Percentiles rank a stretch among this genome's conserved stretches.
phyloP scores from a whole-genome alignment of 169 alveolate genomes.

The Plasmodium blacklocki region DNA sequence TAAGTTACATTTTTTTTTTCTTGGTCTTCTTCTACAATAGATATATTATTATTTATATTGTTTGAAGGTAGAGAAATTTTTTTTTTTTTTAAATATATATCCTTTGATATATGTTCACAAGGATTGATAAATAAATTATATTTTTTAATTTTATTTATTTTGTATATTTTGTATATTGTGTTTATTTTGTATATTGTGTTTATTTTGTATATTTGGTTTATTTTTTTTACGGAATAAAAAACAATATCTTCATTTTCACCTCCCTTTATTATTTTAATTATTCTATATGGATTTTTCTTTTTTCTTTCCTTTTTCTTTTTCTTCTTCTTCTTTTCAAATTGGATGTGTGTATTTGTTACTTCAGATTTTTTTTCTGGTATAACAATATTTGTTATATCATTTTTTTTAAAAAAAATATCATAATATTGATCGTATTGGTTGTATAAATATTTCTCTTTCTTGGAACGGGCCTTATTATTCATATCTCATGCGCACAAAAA shows the following conservation, averaged over 20 bases:
- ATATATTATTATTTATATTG: too few species aligned
- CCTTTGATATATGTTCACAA: too few species aligned
- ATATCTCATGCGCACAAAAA: not conserved
- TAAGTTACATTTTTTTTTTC: too few species aligned
- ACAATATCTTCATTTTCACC: not conserved
- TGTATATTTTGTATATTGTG: too few species aligned
- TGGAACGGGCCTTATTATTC: not conserved
- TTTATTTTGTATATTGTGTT: not conserved
- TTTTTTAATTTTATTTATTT: too few species aligned
- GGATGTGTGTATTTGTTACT: not conserved
- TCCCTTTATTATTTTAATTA: not conserved
- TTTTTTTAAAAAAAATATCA: conserved; percentile 29
- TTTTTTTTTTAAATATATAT: too few species aligned
- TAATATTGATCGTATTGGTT: conserved; percentile 13
- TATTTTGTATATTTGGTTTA: not conserved
- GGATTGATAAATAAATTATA: too few species aligned
- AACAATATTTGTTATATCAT: conserved; percentile 27
- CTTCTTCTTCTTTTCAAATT: conserved; percentile 2
- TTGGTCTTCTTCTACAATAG: too few species aligned
- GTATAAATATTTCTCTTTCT: not conserved
- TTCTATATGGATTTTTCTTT: conserved; percentile 2
- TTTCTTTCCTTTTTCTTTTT: conserved; percentile 2
- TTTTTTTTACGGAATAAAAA: not conserved
- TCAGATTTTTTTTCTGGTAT: not conserved
- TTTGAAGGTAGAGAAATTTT: too few species aligned